phyloP scores from a whole-genome alignment of 106 monocot species.

The Cymbidium sinense region DNA sequence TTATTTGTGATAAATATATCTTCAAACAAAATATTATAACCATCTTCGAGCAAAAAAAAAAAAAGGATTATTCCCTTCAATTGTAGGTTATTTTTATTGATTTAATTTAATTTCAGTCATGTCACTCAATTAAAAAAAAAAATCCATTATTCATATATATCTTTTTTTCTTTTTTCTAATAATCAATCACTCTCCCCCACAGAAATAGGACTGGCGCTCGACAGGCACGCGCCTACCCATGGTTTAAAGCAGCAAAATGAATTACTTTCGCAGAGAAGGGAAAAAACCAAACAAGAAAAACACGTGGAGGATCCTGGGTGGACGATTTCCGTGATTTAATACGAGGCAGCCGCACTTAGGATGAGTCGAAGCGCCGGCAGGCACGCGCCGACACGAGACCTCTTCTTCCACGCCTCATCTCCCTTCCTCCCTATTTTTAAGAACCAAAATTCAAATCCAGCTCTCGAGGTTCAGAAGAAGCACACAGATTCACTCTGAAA shows the following conservation, averaged over 20 bases:
- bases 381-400: conserved; percentile 2
- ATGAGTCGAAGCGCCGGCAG: background rate
- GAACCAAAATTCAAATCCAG: background rate
- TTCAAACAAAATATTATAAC: too few relatives aligned
- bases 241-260: background rate
- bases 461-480: too few relatives aligned
- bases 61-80: too few relatives aligned
- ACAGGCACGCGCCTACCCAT: background rate
- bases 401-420: background rate
- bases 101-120: too few relatives aligned
- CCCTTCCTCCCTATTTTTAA: background rate
- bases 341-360: background rate
- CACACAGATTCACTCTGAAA: background rate
- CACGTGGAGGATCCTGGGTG: background rate
- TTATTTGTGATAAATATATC: too few relatives aligned
- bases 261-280: too few relatives aligned
- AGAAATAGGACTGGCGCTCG: background rate
- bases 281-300: background rate
- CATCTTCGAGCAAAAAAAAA: too few relatives aligned
- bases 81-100: too few relatives aligned
- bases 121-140: too few relatives aligned
- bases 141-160: too few relatives aligned
- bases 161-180: too few relatives aligned
- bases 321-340: background rate
- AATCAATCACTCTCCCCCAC: background rate